Evolutionary conservation across 2,329 filamentous ascomycete genomes (phyloP), one percentile per base, ranked within the genome.

Genomic region (Phialocephala sp.): DNA sequence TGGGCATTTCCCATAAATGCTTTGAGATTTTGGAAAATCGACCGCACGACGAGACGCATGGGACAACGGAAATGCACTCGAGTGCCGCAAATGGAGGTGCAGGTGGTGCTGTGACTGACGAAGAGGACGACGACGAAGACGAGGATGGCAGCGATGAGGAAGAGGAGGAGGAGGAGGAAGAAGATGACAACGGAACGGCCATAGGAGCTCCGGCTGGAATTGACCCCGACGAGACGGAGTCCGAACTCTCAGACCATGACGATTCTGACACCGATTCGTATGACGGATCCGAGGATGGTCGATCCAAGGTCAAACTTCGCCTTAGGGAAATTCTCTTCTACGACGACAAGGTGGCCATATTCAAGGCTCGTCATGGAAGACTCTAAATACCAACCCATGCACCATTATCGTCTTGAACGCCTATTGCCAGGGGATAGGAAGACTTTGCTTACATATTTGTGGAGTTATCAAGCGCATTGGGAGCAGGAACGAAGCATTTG

Each of bases 291-390:
- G 79, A 80, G 6, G 79, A 81, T 41, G 73, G 71, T 24, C 71
- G 72, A 18, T 77, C 80, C 45, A 78, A 76, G 60, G 74, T 77
- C 36, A 80, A 84, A 72, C 82, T 94, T 66, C 84, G 87, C 62
- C 80, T 94, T 70, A 82, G 91, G 67, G 91, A 94, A 80, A 94
- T 95, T 69, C 78, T 94, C 68, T 94, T 93, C 77, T 94, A 93
- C 73, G 92, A 94, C 76, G 91, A 94, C 76, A 92, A 92, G 77
- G 87, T 93, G 61, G 88, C 90, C 35, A 89, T 94, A 65, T 94
- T 94, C 79, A 91, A 90, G 76, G 90, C 90, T 37, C 85, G 91
- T 27, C 73, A 74, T 68, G 73, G 72, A 35, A 74, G 66, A 39
- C 70, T 74, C n/a, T 74, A 55, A 67, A 22, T 22, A 9, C 15